Percentiles rank a stretch among this genome's conserved stretches.
Conservation (phyloP, 768 basidiomycete genomes). For the Boletus bicolor region DNA sequence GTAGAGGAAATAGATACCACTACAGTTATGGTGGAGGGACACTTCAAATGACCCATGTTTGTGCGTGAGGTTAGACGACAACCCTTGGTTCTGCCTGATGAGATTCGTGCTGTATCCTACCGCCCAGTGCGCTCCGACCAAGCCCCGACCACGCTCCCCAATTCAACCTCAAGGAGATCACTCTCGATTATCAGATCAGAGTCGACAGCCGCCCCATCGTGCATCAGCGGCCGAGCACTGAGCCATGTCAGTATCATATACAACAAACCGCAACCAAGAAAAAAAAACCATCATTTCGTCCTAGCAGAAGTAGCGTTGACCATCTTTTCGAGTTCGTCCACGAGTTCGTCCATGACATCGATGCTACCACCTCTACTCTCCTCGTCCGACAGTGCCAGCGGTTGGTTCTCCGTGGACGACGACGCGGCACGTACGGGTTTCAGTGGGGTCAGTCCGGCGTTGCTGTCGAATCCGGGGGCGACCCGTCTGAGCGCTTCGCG, state of each 20-base stretch:
- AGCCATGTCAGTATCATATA: neutral
- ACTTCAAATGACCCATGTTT: too few species aligned
- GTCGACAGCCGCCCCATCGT: neutral
- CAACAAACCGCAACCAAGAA: neutral
- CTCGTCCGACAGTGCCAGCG: too few species aligned
- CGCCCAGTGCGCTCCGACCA: neutral
- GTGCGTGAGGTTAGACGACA: neutral
- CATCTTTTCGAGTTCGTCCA: slow-evolving; percentile 75
- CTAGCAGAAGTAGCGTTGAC: slow-evolving; percentile 26
- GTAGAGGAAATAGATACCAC: too few species aligned
- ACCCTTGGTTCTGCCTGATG: neutral
- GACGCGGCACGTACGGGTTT: slow-evolving; percentile 21
- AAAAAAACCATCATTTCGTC: neutral
- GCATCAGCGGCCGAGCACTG: too few species aligned
- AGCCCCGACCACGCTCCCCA: neutral
- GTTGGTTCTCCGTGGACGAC: slow-evolving; percentile 12
- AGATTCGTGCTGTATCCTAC: neutral
- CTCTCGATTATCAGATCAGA: neutral
- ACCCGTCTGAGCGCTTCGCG: slow-evolving; percentile 69
- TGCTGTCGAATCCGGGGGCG: slow-evolving; percentile 82
- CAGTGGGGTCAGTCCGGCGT: slow-evolving; percentile 44
- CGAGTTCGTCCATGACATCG: slow-evolving; percentile 78
- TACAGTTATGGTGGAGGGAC: too few species aligned
- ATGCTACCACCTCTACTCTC: slow-evolving; percentile 19
- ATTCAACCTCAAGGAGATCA: neutral